These are phyloP conservation scores for Psilocybe sp. DNA, from an alignment of 768 basidiomycete species.

Conservation along the genomic window DNA sequence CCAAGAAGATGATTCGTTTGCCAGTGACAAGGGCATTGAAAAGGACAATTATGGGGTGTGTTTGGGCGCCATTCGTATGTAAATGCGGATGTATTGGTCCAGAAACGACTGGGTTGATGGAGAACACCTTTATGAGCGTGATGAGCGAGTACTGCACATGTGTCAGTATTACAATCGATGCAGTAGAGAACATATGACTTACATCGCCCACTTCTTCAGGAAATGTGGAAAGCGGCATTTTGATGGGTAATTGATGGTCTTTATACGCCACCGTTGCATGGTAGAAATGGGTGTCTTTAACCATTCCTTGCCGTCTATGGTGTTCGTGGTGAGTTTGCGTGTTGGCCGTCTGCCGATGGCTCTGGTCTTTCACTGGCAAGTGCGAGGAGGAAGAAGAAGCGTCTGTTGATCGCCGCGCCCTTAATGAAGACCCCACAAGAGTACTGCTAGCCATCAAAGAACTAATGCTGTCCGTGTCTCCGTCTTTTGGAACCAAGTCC, in stretches of 20 bases:
- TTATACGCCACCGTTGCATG: conserved; percentile 84
- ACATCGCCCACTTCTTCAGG: conserved; percentile 97
- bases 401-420: conserved; percentile 66
- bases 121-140: conserved; percentile 84
- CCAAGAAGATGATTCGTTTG: conserved; percentile 95
- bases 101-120: conserved; percentile 48
- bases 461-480: conserved; percentile 38
- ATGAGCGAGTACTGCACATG: conserved; percentile 81
- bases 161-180: conserved; percentile 3
- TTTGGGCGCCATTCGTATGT: conserved; percentile 86
- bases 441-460: conserved; percentile 40
- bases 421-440: conserved; percentile 32
- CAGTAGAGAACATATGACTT: conserved; percentile 21
- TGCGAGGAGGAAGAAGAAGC: conserved; percentile 73
- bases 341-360: conserved; percentile 29
- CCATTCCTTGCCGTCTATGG: conserved; percentile 43
- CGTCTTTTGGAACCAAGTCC: conserved; percentile 46
- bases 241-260: conserved; percentile 82
- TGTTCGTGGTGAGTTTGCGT: conserved; percentile 45
- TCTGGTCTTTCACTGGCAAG: conserved; percentile 39
- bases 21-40: conserved; percentile 95
- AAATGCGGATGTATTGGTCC: conserved; percentile 89
- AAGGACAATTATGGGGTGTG: conserved; percentile 91
- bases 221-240: conserved; percentile 86
- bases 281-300: conserved; percentile 93